Evolutionary conservation across 1,284 basidiomycete species (phyloP).

Genomic region (Papiliotrema nemorosa): DNA sequence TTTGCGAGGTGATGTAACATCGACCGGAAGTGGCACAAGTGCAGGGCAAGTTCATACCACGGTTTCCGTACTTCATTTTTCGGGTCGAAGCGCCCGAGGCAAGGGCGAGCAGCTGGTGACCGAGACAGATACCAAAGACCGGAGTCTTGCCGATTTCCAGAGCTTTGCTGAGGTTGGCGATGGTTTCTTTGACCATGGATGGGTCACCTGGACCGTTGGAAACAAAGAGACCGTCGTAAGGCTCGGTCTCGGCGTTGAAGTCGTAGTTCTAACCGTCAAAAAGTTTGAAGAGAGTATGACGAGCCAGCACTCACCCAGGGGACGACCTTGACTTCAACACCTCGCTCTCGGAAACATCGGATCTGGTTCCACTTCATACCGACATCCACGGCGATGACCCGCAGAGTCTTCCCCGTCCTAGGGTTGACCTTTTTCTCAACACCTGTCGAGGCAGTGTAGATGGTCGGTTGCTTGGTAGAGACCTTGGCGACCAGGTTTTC

Average conservation of each 20-base stretch:
- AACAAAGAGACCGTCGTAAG: slow-evolving; percentile 92
- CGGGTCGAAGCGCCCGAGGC: slow-evolving; percentile 90
- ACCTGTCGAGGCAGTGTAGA: slow-evolving; percentile 60
- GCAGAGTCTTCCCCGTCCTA: slow-evolving; percentile 67
- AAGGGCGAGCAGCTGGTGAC: slow-evolving; percentile 93
- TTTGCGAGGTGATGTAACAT: slow-evolving; percentile 99
- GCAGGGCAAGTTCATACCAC: slow-evolving; percentile 98
- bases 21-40: slow-evolving; percentile 89
- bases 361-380: slow-evolving; percentile 99
- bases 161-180: slow-evolving; percentile 66
- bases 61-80: slow-evolving; percentile 99
- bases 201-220: slow-evolving; percentile 99
- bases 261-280: slow-evolving; percentile 66
- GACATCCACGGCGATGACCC: slow-evolving; percentile 89
- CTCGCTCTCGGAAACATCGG: slow-evolving; percentile 89
- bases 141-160: slow-evolving; percentile 73
- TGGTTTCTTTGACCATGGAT: slow-evolving; percentile 72
- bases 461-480: slow-evolving; percentile 64
- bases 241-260: slow-evolving; percentile 70
- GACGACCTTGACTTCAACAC: slow-evolving; percentile 93
- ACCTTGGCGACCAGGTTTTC: slow-evolving; percentile 89
- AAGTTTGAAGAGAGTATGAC: too few relatives aligned
- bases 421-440: slow-evolving; percentile 66
- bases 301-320: slow-evolving; percentile 78
- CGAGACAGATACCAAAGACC: slow-evolving; percentile 98